Conservation (phyloP, 2,329 filamentous ascomycete species). For the Hypomyces rosellus region DNA sequence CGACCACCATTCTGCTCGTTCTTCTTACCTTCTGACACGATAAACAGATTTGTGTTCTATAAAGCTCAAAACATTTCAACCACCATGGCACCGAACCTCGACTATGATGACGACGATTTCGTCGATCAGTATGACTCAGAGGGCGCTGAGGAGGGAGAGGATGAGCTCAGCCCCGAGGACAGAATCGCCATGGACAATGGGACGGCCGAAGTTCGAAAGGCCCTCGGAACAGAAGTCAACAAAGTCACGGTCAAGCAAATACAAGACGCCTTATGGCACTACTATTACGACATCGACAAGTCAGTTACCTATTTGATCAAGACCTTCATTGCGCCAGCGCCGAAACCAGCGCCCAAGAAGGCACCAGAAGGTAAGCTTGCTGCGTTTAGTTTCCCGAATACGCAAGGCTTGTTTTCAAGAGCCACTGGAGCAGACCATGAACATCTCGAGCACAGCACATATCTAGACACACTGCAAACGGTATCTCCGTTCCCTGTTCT, state of each 20-base stretch:
- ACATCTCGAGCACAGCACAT: slow-evolving; percentile 12
- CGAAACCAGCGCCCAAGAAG: slow-evolving; percentile 27
- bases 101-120: slow-evolving; percentile 43
- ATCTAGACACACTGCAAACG: slow-evolving; percentile 1
- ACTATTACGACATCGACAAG: slow-evolving; percentile 89
- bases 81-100: slow-evolving; percentile 21
- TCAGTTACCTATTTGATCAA: slow-evolving; percentile 73
- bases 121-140: slow-evolving; percentile 45
- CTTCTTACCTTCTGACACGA: neutral
- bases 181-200: slow-evolving; percentile 52
- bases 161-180: slow-evolving; percentile 43
- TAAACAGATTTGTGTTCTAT: neutral
- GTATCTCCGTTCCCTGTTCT: slow-evolving; percentile 9
- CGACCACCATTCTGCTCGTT: too few relatives aligned
- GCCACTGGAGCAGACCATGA: slow-evolving; percentile 27
- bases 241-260: slow-evolving; percentile 62
- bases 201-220: slow-evolving; percentile 58
- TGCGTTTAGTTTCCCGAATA: slow-evolving; percentile 26
- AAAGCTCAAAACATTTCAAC: neutral
- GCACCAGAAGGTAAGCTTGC: slow-evolving; percentile 36
- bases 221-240: slow-evolving; percentile 53
- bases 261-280: slow-evolving; percentile 88
- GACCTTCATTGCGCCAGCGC: slow-evolving; percentile 46
- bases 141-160: slow-evolving; percentile 39
- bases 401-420: slow-evolving; percentile 20